Evolutionary conservation across 1,284 basidiomycete species (phyloP).

Genomic region (Tilletia walkeri): DNA sequence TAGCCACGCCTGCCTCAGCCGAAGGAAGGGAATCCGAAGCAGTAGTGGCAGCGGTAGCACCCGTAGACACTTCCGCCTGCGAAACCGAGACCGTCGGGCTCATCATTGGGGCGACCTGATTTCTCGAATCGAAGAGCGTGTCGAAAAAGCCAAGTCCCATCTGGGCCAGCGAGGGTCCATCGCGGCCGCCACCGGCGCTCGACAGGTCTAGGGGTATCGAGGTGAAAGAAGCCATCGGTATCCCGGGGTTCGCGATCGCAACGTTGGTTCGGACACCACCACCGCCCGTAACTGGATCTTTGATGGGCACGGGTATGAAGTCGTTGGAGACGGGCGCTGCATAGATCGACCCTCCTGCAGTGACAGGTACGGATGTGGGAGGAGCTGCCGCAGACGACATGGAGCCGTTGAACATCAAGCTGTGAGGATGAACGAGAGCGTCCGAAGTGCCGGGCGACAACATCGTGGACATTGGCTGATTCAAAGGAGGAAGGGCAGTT

Average conservation of each 20-base stretch:
- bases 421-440: too few relatives aligned
- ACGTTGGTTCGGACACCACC: too few relatives aligned
- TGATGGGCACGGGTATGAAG: background rate
- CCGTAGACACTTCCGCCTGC: background rate
- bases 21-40: background rate
- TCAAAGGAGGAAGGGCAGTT: too few relatives aligned
- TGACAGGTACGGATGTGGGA: too few relatives aligned
- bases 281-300: too few relatives aligned
- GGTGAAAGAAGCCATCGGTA: background rate
- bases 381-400: too few relatives aligned
- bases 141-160: conserved; percentile 3
- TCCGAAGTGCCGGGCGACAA: too few relatives aligned
- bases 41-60: background rate
- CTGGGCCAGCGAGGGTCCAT: background rate
- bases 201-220: background rate
- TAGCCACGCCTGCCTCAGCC: background rate
- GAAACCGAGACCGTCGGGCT: background rate
- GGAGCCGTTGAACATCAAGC: too few relatives aligned
- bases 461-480: too few relatives aligned
- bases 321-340: background rate
- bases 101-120: background rate
- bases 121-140: conserved; percentile 1
- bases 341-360: background rate
- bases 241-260: too few relatives aligned
- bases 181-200: background rate